These are phyloP conservation scores for Conringia planisiliqua DNA, from an alignment of 345 rosid genomes.

Conservation along the genomic window DNA sequence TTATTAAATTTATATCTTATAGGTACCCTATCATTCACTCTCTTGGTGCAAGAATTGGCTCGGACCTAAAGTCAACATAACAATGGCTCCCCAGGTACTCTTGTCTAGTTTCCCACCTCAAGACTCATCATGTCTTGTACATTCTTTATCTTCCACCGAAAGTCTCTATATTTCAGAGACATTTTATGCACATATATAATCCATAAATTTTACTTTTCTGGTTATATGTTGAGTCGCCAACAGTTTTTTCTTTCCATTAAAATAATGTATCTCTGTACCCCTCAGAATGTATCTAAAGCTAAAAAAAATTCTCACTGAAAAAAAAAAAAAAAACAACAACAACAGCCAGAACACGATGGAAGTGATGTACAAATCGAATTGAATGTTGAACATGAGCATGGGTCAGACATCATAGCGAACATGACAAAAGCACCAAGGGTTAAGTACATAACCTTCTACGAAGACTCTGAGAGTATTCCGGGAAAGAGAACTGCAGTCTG, in stretches of 20 bases:
- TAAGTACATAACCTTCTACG: slow-evolving; percentile 85
- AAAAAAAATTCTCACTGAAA: background rate
- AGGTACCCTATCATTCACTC: slow-evolving; percentile 96
- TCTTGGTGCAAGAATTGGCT: slow-evolving; percentile 99
- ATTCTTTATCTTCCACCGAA: background rate
- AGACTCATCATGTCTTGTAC: too few relatives aligned
- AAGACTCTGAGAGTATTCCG: slow-evolving; percentile 84
- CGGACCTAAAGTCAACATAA: slow-evolving; percentile 82
- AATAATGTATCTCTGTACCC: background rate
- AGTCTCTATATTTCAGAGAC: background rate
- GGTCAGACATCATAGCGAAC: slow-evolving; percentile 70
- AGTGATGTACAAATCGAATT: slow-evolving; percentile 75
- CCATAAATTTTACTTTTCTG: background rate
- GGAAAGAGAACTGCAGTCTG: slow-evolving; percentile 96
- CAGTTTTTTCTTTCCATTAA: background rate
- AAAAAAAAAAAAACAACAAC: slow-evolving; percentile 26
- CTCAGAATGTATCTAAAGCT: background rate
- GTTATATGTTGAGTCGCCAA: slow-evolving; percentile 1
- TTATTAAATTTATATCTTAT: slow-evolving; percentile 14
- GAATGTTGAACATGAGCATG: slow-evolving; percentile 75
- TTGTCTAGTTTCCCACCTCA: background rate
- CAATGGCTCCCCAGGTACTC: slow-evolving; percentile 92
- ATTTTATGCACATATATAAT: background rate
- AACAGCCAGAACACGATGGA: slow-evolving; percentile 97
- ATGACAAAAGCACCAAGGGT: slow-evolving; percentile 82